Percentiles rank a stretch among this genome's conserved stretches.
Evolutionary conservation across 768 basidiomycete genomes (phyloP).

Genomic region (Lentinula aciculospora): DNA sequence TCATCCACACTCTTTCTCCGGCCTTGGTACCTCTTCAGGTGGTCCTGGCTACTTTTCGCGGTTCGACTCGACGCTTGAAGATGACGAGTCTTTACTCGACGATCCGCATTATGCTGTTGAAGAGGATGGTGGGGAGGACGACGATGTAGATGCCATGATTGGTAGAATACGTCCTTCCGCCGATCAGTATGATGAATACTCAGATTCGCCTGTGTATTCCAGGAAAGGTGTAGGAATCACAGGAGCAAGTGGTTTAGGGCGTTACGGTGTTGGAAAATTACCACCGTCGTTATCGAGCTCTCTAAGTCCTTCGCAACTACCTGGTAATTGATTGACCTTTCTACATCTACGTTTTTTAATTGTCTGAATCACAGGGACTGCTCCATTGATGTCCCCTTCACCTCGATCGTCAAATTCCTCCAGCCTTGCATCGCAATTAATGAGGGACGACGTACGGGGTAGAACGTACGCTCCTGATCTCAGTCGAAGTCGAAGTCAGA

Average conservation of each 20-base stretch:
- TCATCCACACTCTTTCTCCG: background rate
- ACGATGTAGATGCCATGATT: conserved; percentile 5
- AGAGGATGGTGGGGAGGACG: background rate
- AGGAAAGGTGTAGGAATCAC: background rate
- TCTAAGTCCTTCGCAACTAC: conserved; percentile 11
- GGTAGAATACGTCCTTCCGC: background rate
- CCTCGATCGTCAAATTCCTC: background rate
- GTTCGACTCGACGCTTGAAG: conserved; percentile 77
- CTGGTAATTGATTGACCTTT: background rate
- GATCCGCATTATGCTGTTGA: background rate
- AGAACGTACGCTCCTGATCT: conserved; percentile 58
- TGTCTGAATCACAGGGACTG: background rate
- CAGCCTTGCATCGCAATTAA: background rate
- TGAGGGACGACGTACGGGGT: conserved; percentile 27
- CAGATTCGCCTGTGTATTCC: conserved; percentile 3
- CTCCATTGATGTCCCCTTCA: conserved; percentile 11
- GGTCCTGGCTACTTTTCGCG: conserved; percentile 36
- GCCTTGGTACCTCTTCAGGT: conserved; percentile 2
- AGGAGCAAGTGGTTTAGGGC: background rate
- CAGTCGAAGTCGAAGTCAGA: conserved; percentile 73
- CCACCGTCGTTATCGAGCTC: conserved; percentile 12
- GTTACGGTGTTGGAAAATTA: background rate
- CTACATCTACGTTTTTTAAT: too few relatives aligned
- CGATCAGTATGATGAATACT: conserved; percentile 4
- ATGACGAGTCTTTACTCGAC: conserved; percentile 62